Conservation (phyloP, 225 moss, liverwort and hornwort genomes). For the Sphagnum tenellum region DNA sequence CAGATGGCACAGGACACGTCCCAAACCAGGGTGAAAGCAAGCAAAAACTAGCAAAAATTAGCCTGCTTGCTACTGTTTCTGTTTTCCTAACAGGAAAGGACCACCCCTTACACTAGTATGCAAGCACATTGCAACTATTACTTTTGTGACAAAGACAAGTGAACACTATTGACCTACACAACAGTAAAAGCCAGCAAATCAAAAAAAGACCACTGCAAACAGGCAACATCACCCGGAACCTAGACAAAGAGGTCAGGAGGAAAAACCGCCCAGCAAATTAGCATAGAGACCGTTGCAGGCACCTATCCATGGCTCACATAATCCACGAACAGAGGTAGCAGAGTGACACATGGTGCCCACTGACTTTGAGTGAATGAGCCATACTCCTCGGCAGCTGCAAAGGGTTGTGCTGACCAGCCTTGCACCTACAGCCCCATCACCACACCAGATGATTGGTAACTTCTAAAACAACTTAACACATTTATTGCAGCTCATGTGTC, state of each 20-base stretch:
- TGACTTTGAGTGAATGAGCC: no score
- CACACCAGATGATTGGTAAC: no score
- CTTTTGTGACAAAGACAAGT: slow-evolving; percentile 7
- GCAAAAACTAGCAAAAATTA: slow-evolving; percentile 23
- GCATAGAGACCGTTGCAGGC: slow-evolving; percentile 32
- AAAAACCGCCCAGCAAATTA: slow-evolving; percentile 24
- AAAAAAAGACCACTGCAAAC: slow-evolving; percentile 4
- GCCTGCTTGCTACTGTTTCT: slow-evolving; percentile 17
- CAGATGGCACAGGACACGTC: slow-evolving; percentile 55
- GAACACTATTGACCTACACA: slow-evolving; percentile 18
- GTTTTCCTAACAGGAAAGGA: slow-evolving; percentile 14
- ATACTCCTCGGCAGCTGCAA: no score
- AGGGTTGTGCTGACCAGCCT: no score
- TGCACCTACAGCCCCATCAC: no score
- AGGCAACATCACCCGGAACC: slow-evolving; percentile 16
- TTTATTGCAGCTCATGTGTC: slow-evolving; percentile 26
- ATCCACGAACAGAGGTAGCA: no score
- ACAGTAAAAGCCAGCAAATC: slow-evolving; percentile 3
- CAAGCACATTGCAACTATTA: slow-evolving; percentile 18
- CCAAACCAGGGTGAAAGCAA: slow-evolving; percentile 50
- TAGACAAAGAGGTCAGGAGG: slow-evolving; percentile 28
- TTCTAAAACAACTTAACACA: no score
- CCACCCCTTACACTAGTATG: slow-evolving; percentile 22
- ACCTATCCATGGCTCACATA: slow-evolving; percentile 36
- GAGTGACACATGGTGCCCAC: no score